A percentile compares a stretch with the other conserved stretches of the same genome.
These are phyloP conservation scores for Saposhnikovia divaricata DNA, from an alignment of 129 eudicot genomes.

Conservation along the genomic window DNA sequence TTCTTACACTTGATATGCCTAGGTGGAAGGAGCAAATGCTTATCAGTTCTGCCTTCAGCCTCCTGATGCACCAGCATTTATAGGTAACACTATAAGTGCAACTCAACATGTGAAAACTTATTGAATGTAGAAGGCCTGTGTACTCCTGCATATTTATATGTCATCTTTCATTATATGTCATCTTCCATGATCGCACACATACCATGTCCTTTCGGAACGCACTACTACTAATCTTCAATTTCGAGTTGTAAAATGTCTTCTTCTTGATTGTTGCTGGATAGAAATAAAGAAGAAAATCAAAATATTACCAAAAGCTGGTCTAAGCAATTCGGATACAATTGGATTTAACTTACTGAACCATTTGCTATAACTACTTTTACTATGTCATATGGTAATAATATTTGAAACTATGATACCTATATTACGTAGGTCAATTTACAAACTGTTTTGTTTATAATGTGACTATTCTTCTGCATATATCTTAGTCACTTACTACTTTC, in stretches of 20 bases:
- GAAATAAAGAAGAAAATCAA: background rate
- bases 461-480: too few relatives aligned
- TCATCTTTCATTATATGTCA: background rate
- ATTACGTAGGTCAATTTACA: too few relatives aligned
- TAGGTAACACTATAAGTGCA: slow-evolving; percentile 88
- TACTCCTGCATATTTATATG: background rate
- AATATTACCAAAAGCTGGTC: background rate
- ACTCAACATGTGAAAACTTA: slow-evolving; percentile 4
- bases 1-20: slow-evolving; percentile 7
- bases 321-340: background rate
- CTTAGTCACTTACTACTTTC: too few relatives aligned
- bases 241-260: background rate
- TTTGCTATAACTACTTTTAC: background rate
- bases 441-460: too few relatives aligned
- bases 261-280: background rate
- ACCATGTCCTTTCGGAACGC: background rate
- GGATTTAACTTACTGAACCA: background rate
- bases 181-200: background rate
- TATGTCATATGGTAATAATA: background rate
- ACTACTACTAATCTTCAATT: background rate
- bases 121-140: background rate
- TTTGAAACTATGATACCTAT: background rate
- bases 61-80: slow-evolving; percentile 86
- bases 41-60: slow-evolving; percentile 97
- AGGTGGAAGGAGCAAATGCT: slow-evolving; percentile 85